phyloP scores from a whole-genome alignment of 768 basidiomycete species.

The Suillus sp. region DNA sequence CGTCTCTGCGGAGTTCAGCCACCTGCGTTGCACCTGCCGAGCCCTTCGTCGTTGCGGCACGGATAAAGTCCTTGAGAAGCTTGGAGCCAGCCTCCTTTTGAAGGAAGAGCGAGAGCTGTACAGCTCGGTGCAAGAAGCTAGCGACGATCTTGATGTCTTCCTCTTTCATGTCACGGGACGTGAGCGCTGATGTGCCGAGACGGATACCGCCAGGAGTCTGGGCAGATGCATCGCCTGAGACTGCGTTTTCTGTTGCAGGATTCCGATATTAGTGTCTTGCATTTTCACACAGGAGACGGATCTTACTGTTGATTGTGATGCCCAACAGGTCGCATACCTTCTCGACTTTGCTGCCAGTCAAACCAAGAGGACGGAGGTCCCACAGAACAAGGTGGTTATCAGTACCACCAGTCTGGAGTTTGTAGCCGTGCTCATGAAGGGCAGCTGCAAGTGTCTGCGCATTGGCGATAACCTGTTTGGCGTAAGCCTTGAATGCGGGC shows the following conservation, averaged over 20 bases:
- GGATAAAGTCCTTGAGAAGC: constrained; percentile 94
- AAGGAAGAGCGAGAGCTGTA: constrained; percentile 84
- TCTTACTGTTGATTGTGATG: constrained; percentile 93
- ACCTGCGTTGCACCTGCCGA: constrained; percentile 74
- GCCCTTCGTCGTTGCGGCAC: constrained; percentile 74
- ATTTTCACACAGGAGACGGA: background rate
- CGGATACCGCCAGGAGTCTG: constrained; percentile 97
- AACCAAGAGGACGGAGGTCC: constrained; percentile 92
- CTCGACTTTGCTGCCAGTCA: constrained; percentile 99
- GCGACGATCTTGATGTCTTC: constrained; percentile 86
- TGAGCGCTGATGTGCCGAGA: constrained; percentile 91
- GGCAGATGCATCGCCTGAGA: constrained; percentile 94
- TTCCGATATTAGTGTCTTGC: background rate
- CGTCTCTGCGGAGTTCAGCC: constrained; percentile 75
- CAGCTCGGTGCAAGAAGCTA: constrained; percentile 89
- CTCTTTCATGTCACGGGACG: constrained; percentile 92
- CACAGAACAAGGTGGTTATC: constrained; percentile 98
- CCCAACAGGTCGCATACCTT: constrained; percentile 97
- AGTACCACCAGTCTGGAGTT: constrained; percentile 94
- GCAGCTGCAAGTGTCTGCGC: constrained; percentile 73
- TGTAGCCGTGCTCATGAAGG: constrained; percentile 83
- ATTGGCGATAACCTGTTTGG: constrained; percentile 92
- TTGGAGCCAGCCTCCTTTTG: constrained; percentile 96
- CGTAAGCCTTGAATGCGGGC: constrained; percentile 89
- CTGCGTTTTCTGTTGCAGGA: constrained; percentile 76